These are phyloP conservation scores for Triangularia verruculosa DNA, from an alignment of 2,329 filamentous ascomycete genomes.

Conservation along the genomic window DNA sequence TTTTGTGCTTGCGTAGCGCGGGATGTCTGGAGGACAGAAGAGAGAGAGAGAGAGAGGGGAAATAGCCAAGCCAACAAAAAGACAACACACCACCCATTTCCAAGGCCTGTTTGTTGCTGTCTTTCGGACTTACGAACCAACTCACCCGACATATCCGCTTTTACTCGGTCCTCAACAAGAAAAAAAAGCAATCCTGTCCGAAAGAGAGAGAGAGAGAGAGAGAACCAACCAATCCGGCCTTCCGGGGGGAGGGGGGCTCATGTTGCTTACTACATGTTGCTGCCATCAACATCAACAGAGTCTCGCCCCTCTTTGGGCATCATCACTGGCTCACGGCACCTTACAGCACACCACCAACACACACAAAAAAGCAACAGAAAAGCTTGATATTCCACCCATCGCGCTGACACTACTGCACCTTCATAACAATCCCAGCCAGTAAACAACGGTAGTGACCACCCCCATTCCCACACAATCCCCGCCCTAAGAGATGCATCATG, in stretches of 20 bases:
- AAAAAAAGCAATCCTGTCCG: neutral
- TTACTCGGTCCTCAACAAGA: neutral
- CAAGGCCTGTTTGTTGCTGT: neutral
- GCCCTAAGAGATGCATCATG: neutral
- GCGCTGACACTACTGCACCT: neutral
- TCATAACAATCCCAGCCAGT: neutral
- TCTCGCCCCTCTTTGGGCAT: neutral
- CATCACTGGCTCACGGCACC: neutral
- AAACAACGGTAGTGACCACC: no score
- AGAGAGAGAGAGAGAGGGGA: neutral
- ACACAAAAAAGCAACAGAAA: neutral
- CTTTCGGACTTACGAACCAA: neutral
- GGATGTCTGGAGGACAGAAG: neutral
- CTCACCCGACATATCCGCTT: neutral
- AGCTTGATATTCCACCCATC: neutral
- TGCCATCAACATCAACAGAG: neutral
- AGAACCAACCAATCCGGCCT: neutral
- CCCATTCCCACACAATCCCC: neutral
- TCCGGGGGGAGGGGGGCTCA: no score
- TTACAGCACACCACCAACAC: neutral
- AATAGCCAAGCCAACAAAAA: neutral
- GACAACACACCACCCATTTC: neutral
- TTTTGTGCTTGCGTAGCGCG: neutral
- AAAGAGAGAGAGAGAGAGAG: no score
- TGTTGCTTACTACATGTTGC: neutral